Percentiles rank a stretch among this genome's conserved stretches.
phyloP scores from a whole-genome alignment of 2,329 filamentous ascomycete genomes.

The Aureobasidium uvarum region DNA sequence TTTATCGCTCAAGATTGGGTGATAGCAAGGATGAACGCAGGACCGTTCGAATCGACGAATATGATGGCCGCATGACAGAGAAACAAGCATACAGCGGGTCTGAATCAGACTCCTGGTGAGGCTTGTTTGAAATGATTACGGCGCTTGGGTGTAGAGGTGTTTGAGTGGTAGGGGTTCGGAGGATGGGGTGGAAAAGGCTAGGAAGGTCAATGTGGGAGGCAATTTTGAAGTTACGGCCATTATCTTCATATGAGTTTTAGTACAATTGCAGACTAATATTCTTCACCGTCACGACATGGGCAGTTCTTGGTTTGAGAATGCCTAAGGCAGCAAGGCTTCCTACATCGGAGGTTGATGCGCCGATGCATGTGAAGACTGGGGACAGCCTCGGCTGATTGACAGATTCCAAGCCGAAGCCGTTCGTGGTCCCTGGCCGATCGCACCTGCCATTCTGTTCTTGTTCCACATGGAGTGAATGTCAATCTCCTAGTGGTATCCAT shows the following conservation, averaged over 20 bases:
- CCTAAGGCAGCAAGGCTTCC: background rate
- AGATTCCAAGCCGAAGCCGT: conserved; percentile 18
- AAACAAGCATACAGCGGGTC: background rate
- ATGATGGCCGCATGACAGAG: background rate
- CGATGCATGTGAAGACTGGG: conserved; percentile 19
- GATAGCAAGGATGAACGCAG: conserved; percentile 4
- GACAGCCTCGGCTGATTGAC: conserved; percentile 16
- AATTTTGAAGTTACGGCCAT: background rate
- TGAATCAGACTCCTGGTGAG: conserved; percentile 5
- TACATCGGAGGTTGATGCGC: background rate
- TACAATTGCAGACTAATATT: conserved; percentile 6
- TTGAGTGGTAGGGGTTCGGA: background rate
- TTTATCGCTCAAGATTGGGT: background rate
- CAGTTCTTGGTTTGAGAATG: background rate
- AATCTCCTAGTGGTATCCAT: background rate
- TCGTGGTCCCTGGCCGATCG: background rate
- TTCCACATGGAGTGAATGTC: background rate
- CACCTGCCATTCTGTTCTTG: conserved; percentile 3
- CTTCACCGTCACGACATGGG: background rate
- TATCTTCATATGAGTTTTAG: background rate
- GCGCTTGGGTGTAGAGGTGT: conserved; percentile 2
- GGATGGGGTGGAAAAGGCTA: background rate
- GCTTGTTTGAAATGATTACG: background rate
- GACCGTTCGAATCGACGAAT: conserved; percentile 10
- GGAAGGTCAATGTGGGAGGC: background rate